Conservation (phyloP, 2,329 filamentous ascomycete species). For the Fusarium incarnatum region DNA sequence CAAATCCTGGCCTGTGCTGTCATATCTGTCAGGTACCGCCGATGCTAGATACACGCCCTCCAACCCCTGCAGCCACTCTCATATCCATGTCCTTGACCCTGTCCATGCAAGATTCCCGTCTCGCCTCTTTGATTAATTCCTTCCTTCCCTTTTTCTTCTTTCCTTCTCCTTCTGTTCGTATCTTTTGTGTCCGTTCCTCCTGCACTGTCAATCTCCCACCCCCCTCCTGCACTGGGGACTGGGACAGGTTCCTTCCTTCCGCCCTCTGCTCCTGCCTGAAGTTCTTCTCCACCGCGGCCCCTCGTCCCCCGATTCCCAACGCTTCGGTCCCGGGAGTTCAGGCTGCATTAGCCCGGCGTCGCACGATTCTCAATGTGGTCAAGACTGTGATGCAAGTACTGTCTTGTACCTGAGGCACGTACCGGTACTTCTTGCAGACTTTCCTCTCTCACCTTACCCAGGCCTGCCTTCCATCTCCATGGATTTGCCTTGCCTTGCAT, state of each 20-base stretch:
- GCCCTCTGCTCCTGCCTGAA: slow-evolving; percentile 12
- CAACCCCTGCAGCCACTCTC: not conserved
- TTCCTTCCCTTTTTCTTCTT: slow-evolving; percentile 6
- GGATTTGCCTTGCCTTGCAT: not conserved
- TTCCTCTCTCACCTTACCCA: slow-evolving; percentile 1
- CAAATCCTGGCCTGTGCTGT: slow-evolving; percentile 1
- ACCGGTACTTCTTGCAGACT: slow-evolving; percentile 23
- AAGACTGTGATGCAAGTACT: slow-evolving; percentile 4
- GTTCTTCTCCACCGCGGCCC: slow-evolving; percentile 23
- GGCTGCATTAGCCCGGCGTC: slow-evolving; percentile 44
- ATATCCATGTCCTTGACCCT: slow-evolving; percentile 19
- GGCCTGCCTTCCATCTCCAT: not conserved
- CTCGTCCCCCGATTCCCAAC: slow-evolving; percentile 39
- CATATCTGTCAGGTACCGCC: not conserved
- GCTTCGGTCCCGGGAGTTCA: slow-evolving; percentile 45
- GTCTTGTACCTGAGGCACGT: slow-evolving; percentile 14
- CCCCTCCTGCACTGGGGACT: not conserved
- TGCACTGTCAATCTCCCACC: slow-evolving; percentile 5
- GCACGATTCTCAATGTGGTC: slow-evolving; percentile 19
- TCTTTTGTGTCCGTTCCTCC: slow-evolving; percentile 1
- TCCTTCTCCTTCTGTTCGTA: slow-evolving; percentile 10
- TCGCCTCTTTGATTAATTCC: slow-evolving; percentile 27
- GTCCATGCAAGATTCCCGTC: slow-evolving; percentile 41
- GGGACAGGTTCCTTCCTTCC: slow-evolving; percentile 2
- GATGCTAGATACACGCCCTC: slow-evolving; percentile 19